Evolutionary conservation across 2,329 filamentous ascomycete genomes (phyloP).

Genomic region (Alternaria infectoria): DNA sequence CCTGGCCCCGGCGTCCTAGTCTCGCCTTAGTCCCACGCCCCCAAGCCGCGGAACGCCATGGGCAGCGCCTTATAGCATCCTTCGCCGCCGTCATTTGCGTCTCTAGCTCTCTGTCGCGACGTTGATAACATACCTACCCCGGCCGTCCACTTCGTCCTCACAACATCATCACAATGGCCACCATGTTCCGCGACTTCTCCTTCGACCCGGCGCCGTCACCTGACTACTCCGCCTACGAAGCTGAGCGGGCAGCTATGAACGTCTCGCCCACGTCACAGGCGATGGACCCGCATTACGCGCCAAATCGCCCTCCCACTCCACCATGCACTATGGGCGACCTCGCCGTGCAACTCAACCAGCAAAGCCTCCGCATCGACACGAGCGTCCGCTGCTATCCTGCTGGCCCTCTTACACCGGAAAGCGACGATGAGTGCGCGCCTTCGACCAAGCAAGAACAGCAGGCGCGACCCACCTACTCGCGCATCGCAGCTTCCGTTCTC

Average conservation of each 20-base stretch:
- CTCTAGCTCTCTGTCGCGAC: not conserved
- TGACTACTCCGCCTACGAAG: conserved; percentile 30
- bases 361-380: conserved; percentile 40
- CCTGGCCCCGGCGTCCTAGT: conserved; percentile 2
- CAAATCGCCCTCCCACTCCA: conserved; percentile 32
- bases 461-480: conserved; percentile 32
- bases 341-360: conserved; percentile 41
- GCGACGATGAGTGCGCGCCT: conserved; percentile 26
- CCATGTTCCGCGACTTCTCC: conserved; percentile 50
- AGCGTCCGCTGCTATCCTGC: conserved; percentile 8
- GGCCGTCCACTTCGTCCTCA: not conserved
- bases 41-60: conserved; percentile 2
- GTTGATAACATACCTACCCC: not conserved
- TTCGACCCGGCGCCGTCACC: conserved; percentile 45
- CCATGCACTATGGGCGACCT: conserved; percentile 47
- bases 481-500: conserved; percentile 46
- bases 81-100: conserved; percentile 18
- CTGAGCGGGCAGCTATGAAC: conserved; percentile 40
- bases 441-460: conserved; percentile 14
- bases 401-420: conserved; percentile 34
- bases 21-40: not conserved
- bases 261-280: conserved; percentile 43
- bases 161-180: conserved; percentile 4
- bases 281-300: not conserved
- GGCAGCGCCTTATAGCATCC: conserved; percentile 11